These are phyloP conservation scores for Colletotrichum spaethianum DNA, from an alignment of 2,329 filamentous ascomycete genomes.

Conservation along the genomic window DNA sequence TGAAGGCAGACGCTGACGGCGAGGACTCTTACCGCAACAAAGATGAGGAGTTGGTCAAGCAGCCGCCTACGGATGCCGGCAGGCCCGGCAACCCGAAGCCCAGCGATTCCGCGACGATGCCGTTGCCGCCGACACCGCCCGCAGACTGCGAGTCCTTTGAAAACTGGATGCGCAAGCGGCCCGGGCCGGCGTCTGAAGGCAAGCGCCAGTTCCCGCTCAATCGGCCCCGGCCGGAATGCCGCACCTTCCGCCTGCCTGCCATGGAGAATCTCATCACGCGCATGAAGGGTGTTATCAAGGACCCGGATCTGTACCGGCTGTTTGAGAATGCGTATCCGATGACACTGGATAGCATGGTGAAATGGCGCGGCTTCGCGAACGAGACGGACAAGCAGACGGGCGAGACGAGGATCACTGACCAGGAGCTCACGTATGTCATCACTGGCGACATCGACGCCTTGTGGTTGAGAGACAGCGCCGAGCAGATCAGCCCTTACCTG, in stretches of 20 bases:
- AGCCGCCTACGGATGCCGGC: background rate
- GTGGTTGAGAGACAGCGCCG: conserved; percentile 89
- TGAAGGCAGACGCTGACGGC: conserved; percentile 30
- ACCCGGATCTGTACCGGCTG: conserved; percentile 79
- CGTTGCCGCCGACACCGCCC: conserved; percentile 15
- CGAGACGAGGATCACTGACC: conserved; percentile 55
- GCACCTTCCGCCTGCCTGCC: conserved; percentile 83
- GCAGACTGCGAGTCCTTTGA: conserved; percentile 19
- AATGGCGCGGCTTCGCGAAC: conserved; percentile 78
- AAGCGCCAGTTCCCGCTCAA: conserved; percentile 84
- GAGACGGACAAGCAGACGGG: conserved; percentile 45
- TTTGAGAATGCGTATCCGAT: conserved; percentile 90
- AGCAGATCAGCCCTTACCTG: conserved; percentile 80
- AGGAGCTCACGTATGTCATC: conserved; percentile 82
- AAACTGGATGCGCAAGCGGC: conserved; percentile 33
- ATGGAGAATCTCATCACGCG: conserved; percentile 80
- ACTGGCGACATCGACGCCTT: conserved; percentile 90
- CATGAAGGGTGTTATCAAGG: conserved; percentile 57
- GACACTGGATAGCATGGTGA: conserved; percentile 85
- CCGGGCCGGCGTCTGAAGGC: conserved; percentile 69
- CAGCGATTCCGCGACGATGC: background rate
- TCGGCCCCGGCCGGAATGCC: conserved; percentile 81
- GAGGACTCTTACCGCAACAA: conserved; percentile 38
- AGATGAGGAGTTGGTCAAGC: conserved; percentile 29
- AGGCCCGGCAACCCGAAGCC: conserved; percentile 5